These are phyloP conservation scores for Fraxinus cuspidata DNA, from an alignment of 257 asterid species.

Conservation along the genomic window DNA sequence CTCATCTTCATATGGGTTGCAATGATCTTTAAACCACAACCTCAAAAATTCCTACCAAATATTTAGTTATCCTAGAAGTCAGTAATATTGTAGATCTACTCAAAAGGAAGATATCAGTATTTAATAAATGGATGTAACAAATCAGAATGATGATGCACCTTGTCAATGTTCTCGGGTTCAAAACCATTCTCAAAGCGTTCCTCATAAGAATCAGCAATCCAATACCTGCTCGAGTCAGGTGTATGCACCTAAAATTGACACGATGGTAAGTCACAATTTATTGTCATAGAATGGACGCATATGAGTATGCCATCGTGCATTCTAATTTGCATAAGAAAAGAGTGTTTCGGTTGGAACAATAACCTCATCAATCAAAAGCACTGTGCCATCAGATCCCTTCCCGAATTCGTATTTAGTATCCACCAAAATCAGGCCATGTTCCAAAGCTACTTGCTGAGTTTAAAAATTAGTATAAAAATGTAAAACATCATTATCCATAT, in stretches of 20 bases:
- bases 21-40: constrained; percentile 86
- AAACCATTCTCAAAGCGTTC: constrained; percentile 68
- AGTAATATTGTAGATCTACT: constrained; percentile 15
- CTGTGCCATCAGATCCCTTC: constrained; percentile 78
- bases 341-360: constrained; percentile 19
- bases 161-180: constrained; percentile 95
- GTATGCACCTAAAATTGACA: constrained; percentile 69
- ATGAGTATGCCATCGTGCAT: no score
- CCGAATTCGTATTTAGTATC: constrained; percentile 98
- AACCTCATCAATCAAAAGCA: constrained; percentile 88
- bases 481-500: not conserved
- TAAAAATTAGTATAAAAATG: not conserved
- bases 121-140: not conserved
- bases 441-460: constrained; percentile 63
- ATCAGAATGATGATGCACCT: constrained; percentile 48
- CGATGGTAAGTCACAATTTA: not conserved
- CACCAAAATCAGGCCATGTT: constrained; percentile 85
- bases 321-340: not conserved
- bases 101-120: not conserved
- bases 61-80: constrained; percentile 19
- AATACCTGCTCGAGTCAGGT: constrained; percentile 96
- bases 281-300: constrained; percentile 2
- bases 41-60: constrained; percentile 84
- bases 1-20: constrained; percentile 91
- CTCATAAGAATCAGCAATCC: constrained; percentile 74